Conservation (phyloP, 2,329 filamentous ascomycete genomes). For the Ilyonectria sp. region DNA sequence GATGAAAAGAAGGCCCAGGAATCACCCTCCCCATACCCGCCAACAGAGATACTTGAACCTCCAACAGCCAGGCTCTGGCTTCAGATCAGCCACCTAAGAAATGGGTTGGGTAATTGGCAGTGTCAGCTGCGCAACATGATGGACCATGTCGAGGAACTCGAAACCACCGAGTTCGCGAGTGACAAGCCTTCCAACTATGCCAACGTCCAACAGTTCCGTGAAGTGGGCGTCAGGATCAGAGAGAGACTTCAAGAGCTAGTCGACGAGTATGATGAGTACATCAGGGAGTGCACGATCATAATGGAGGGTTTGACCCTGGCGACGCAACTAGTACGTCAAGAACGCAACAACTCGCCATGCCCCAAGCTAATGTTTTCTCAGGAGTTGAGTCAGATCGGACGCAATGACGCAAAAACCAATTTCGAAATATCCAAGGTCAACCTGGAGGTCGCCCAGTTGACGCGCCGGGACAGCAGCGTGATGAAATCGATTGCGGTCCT, state of each 20-base stretch:
- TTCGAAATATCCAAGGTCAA: slow-evolving; percentile 24
- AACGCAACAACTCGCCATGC: no score
- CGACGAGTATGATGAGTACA: slow-evolving; percentile 36
- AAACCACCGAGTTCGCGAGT: slow-evolving; percentile 6
- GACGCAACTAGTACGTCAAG: slow-evolving; percentile 31
- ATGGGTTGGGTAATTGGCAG: slow-evolving; percentile 38
- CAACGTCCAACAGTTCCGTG: neutral
- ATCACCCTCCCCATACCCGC: neutral
- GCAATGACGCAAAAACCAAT: slow-evolving; percentile 31
- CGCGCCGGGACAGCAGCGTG: slow-evolving; percentile 31
- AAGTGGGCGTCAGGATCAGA: slow-evolving; percentile 15
- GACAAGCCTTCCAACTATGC: neutral
- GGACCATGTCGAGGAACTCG: slow-evolving; percentile 32
- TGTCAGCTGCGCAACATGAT: slow-evolving; percentile 41
- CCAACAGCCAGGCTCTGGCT: slow-evolving; percentile 36
- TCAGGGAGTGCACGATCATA: slow-evolving; percentile 32
- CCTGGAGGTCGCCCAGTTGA: slow-evolving; percentile 28
- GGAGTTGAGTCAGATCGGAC: slow-evolving; percentile 21
- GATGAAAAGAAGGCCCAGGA: neutral
- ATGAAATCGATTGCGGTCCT: slow-evolving; percentile 39
- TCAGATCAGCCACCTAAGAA: slow-evolving; percentile 36
- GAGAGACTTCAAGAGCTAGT: slow-evolving; percentile 33
- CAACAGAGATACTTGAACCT: neutral
- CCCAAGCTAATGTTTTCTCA: neutral
- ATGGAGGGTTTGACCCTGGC: slow-evolving; percentile 37